phyloP scores from a whole-genome alignment of 2,329 filamentous ascomycete species.

The Talaromyces sp. region DNA sequence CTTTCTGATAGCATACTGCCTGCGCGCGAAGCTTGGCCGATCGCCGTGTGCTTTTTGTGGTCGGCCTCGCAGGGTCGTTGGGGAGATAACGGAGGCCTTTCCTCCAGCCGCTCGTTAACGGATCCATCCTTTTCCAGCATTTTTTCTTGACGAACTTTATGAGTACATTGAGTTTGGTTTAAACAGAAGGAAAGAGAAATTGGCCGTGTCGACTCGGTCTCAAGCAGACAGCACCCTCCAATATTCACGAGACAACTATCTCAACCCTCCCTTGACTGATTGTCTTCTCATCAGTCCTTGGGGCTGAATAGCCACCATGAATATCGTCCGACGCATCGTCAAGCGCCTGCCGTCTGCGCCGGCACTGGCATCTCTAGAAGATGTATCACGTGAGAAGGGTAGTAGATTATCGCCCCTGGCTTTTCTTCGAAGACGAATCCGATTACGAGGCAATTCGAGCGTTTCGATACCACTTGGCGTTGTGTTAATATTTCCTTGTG shows the following conservation, averaged over 20 bases:
- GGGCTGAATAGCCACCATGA: slow-evolving; percentile 41
- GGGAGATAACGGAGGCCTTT: slow-evolving; percentile 40
- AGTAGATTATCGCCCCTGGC: slow-evolving; percentile 55
- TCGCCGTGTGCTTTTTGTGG: slow-evolving; percentile 27
- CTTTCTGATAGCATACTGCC: slow-evolving; percentile 26
- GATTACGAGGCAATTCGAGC: slow-evolving; percentile 84
- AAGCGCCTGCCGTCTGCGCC: slow-evolving; percentile 50
- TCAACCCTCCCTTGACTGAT: slow-evolving; percentile 16
- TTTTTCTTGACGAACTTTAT: background rate
- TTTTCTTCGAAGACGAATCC: slow-evolving; percentile 82
- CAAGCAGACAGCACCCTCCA: background rate
- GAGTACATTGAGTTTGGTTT: background rate
- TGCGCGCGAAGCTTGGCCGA: slow-evolving; percentile 27
- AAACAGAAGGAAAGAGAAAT: background rate
- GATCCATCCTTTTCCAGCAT: background rate
- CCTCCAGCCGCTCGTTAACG: slow-evolving; percentile 42
- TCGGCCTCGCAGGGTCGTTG: slow-evolving; percentile 29
- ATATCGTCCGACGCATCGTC: slow-evolving; percentile 52
- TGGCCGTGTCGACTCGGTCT: background rate
- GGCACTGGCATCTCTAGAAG: slow-evolving; percentile 45
- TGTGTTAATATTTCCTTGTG: slow-evolving; percentile 85
- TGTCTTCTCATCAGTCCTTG: slow-evolving; percentile 20
- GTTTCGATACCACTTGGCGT: slow-evolving; percentile 90
- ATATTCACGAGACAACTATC: slow-evolving; percentile 12
- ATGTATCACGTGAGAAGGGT: slow-evolving; percentile 44